Conservation (phyloP, 2,329 filamentous ascomycete species). For the Orbilia blumenaviensis region DNA sequence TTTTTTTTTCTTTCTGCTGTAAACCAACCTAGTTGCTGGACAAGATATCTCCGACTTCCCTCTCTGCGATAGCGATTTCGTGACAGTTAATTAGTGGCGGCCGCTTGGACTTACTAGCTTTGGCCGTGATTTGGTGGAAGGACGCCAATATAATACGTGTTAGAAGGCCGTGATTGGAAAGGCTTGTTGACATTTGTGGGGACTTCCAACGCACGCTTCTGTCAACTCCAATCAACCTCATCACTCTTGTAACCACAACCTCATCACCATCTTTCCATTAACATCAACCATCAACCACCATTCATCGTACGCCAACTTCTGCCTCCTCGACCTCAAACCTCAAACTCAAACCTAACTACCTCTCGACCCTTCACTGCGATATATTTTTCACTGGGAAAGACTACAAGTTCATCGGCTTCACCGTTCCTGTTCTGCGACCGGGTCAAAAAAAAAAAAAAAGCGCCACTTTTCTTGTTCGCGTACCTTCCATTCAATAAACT, state of each 20-base stretch:
- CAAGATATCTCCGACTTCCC: constrained; percentile 39
- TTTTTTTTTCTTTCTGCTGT: background rate
- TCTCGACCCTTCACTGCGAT: background rate
- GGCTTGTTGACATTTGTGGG: constrained; percentile 26
- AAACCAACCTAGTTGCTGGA: background rate
- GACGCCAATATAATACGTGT: constrained; percentile 38
- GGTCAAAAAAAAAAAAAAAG: background rate
- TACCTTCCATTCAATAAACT: background rate
- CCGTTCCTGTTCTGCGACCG: background rate
- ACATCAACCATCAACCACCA: background rate
- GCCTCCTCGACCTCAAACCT: background rate
- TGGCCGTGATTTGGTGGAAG: constrained; percentile 7
- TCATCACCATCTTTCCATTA: background rate
- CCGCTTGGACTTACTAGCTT: constrained; percentile 49
- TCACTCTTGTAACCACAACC: background rate
- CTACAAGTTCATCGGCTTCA: constrained; percentile 6
- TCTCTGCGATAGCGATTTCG: constrained; percentile 21
- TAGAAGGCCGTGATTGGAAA: constrained; percentile 35
- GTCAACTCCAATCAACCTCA: background rate
- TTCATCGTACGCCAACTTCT: background rate
- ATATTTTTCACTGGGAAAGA: background rate
- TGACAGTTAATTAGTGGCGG: constrained; percentile 7
- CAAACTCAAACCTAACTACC: background rate
- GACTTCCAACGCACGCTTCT: constrained; percentile 11
- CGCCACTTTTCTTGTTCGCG: background rate